Base-by-base conservation (phyloP, 2,329 filamentous ascomycete species). In the Xylaria sp. region DNA sequence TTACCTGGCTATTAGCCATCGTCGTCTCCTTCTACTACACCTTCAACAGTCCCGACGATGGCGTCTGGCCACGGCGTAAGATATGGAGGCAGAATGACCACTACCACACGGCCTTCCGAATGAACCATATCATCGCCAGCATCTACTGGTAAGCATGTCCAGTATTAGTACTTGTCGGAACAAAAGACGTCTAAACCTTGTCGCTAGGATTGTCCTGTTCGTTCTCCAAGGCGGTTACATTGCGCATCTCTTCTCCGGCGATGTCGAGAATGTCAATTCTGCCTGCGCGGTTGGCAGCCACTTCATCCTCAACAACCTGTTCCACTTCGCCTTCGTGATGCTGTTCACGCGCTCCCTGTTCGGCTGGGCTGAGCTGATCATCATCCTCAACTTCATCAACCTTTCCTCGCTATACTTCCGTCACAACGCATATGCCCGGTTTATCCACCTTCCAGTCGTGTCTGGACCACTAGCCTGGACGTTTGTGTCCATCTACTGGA, bases 401-500 rank as follows among this genome's bases (percentile, higher is more conserved):
- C 86, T 97, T 61, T 86, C 86, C 9, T 85, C 87, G 41, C 86
- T 94, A 36, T 97, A 97, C 83, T 94, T 95, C 87, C 89, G 91
- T 70, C 91, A 97, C 82, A 86, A 86, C 23, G 87, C 86, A 0
- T 90, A 91, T 63, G 89, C 92, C 4, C 86, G 89, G 68, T 89
- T 92, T 75, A 92, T 97, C 73, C 93, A 97, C 80, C 82, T 90
- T 12, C 89, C 93, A 6, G 89, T 90, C 52, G 89, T 94, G 25
- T 90, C 91, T 18, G 92, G 90, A 0, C 94, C 94, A 6, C 84
- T 97, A 73, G 92, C 91, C 1, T 97, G 93, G 92, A 94, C 91
- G 15, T 92, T 96, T 76, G 89, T 95, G 15, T 91, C 92, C 34
- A 85, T 97, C 61, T 95, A 94, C 84, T 97, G 93, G 93, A 93